Percentiles rank a stretch among this genome's conserved stretches.
Conservation (phyloP, 768 basidiomycete genomes). For the Nidularia pulvinata region DNA sequence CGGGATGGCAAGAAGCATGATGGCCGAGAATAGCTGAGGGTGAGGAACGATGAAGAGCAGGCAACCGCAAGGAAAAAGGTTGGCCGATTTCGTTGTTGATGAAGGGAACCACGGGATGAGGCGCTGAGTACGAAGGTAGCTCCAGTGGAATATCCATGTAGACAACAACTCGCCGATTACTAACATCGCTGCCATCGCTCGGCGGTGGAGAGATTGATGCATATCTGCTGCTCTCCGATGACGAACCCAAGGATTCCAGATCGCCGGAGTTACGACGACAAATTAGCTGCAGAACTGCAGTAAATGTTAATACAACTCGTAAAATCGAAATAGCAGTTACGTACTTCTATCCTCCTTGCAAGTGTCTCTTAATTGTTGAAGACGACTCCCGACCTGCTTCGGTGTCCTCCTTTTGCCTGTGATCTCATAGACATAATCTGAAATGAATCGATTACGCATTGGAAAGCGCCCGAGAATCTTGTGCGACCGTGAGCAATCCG, state of each 20-base stretch:
- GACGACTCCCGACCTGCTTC: slow-evolving; percentile 78
- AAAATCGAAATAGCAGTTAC: slow-evolving; percentile 5
- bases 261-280: slow-evolving; percentile 13
- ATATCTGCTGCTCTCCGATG: neutral
- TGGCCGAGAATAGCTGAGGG: too few species aligned
- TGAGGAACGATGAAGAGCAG: neutral
- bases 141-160: slow-evolving; percentile 19
- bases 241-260: neutral
- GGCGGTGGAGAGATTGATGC: slow-evolving; percentile 15
- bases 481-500: slow-evolving; percentile 62
- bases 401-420: slow-evolving; percentile 70
- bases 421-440: slow-evolving; percentile 64
- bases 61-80: slow-evolving; percentile 5
- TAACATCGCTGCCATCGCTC: neutral
- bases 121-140: neutral
- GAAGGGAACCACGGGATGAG: slow-evolving; percentile 15
- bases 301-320: neutral
- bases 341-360: slow-evolving; percentile 43
- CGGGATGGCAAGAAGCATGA: neutral
- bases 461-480: slow-evolving; percentile 70
- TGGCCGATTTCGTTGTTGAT: slow-evolving; percentile 9
- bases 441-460: slow-evolving; percentile 77
- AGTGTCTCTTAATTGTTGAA: slow-evolving; percentile 77
- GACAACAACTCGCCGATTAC: slow-evolving; percentile 7
- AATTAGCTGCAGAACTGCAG: slow-evolving; percentile 26